Evolutionary conservation across 176 grass and related monocot genomes (phyloP), one percentile per base, ranked within the genome.

Genomic region (Zizania latifolia): DNA sequence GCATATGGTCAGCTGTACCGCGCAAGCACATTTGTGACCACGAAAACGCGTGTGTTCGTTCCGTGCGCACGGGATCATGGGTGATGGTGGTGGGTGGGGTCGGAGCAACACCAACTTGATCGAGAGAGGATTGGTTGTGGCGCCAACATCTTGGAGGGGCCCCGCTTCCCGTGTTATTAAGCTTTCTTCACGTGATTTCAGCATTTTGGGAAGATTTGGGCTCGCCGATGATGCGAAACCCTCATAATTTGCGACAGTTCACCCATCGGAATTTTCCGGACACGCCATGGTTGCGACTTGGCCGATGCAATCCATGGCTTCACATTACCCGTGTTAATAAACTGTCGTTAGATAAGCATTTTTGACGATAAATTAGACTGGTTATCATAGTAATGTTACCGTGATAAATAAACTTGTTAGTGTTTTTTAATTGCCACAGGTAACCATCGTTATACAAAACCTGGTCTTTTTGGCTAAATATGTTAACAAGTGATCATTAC

Each of bases 121-220:
- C n/a, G 14, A 57, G 41, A 61, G 24, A 23, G 16, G 62, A 69
- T 70, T 17, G 62, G 35, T 62, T 58, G 10, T 36, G 41, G 17
- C 32, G 85, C 23, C 58, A 72, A 78, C 58, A 65, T 87, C 85
- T 72, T 12, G 48, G 29, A 2, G 2, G 58, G 85, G 3, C 60
- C 79, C 73, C 21, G 15, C 74, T 78, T 10, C 23, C 50, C 67
- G 68, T 78, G 58, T 2, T 21, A 60, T 10, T 17, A 62, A 87
- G 53, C 85, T 87, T 79, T 83, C 68, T 68, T 79, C 85, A 83
- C 80, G 69, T 74, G 80, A 79, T 83, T 50, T 44, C n/a, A n/a
- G n/a, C n/a, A n/a, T n/a, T n/a, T n/a, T n/a, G n/a, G 2, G 8
- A 9, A 64, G 38, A 67, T 87, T 73, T 21, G 78, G 58, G 21